Evolutionary conservation across 192 early-diverging fungal genomes (phyloP), one percentile per base, ranked within the genome.

Genomic region (Coemansia javaensis): DNA sequence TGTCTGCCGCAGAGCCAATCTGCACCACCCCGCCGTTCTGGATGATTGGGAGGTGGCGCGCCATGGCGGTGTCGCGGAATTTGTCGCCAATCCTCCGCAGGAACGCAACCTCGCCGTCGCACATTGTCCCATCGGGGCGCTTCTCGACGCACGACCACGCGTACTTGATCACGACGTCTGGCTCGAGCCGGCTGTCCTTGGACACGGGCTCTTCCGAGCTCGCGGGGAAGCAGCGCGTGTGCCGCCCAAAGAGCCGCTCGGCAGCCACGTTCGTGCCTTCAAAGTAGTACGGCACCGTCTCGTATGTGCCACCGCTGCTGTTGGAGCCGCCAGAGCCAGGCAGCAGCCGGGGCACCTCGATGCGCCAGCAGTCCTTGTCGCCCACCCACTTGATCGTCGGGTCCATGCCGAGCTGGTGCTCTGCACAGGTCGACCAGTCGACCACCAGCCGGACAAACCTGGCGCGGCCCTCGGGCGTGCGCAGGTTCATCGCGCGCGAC

Each of bases 161-260:
- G 21, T 53, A 41, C 20, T 53, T 53, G 34, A 53, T 37, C 0
- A 44, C 42, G 0, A 44, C 37, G 15, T 0, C 9, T 16, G 15
- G 17, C 15, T 9, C 17, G 9, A 50, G 15, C 1, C 28, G 48
- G 35, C 16, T 21, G 14, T 30, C 36, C 16, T 0, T 15, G 18
- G 8, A 18, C 6, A 30, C 40, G 5, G 45, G 32, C 4, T 44
- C 44, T 12, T 18, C 25, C n/a, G n/a, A n/a, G n/a, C n/a, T n/a
- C n/a, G n/a, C n/a, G n/a, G n/a, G n/a, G 23, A 56, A 57, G 33
- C 46, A 57, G 28, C 55, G 46, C 2, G 30, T 57, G 32, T 57
- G 55, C 1, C 55, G 45, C 16, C 55, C 46, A 32, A 57, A 57
- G 6, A 57, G 40, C 10, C 45, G 45, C 2, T 57, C 46, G 31